Evolutionary conservation across 177 flowering plant species (phyloP).

Genomic region (Vitis hybrid): DNA sequence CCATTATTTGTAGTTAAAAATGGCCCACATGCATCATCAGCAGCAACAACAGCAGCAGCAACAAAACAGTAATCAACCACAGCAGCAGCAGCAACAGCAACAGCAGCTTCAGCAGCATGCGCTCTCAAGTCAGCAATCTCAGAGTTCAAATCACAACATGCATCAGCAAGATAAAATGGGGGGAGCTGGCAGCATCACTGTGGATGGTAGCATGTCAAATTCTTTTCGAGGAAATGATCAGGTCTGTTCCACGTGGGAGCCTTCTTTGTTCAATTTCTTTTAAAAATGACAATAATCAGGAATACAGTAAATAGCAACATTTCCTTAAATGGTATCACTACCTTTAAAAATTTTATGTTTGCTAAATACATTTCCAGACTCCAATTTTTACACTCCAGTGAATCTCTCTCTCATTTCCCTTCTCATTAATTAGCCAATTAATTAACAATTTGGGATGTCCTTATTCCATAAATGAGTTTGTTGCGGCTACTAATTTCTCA

Average conservation of each 20-base stretch:
- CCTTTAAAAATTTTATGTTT: no score
- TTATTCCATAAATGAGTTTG: no score
- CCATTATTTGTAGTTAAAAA: constrained; percentile 48
- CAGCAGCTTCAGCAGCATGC: constrained; percentile 71
- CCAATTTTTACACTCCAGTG: no score
- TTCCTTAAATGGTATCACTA: no score
- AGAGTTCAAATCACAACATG: constrained; percentile 64
- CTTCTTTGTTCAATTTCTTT: background rate
- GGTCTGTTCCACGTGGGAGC: constrained; percentile 42
- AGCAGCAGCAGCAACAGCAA: constrained; percentile 35
- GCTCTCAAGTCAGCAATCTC: constrained; percentile 77
- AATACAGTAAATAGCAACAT: no score
- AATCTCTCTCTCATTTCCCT: no score
- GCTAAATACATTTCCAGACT: no score
- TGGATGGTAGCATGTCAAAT: constrained; percentile 88
- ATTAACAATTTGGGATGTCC: no score
- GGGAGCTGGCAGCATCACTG: constrained; percentile 57
- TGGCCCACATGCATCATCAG: constrained; percentile 73
- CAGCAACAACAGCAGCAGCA: constrained; percentile 45
- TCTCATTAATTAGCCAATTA: no score
- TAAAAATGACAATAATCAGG: background rate
- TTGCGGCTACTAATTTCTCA: no score
- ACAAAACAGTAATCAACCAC: constrained; percentile 15
- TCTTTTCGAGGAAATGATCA: constrained; percentile 90
- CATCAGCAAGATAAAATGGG: constrained; percentile 85